Conservation (phyloP, 805 yeast species). For the Priceomyces fermenticarens region DNA sequence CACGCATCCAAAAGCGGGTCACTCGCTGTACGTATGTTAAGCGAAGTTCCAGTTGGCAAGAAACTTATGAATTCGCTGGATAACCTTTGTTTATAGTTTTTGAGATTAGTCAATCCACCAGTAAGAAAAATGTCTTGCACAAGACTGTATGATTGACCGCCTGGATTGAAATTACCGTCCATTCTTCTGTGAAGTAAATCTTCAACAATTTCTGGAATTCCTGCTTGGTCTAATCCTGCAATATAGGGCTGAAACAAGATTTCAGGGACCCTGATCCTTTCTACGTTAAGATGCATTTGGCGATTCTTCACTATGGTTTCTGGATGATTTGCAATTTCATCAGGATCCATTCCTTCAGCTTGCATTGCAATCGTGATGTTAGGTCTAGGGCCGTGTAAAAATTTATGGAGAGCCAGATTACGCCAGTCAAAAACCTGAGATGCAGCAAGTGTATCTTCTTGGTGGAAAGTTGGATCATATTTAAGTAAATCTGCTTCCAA, state of each 20-base stretch:
- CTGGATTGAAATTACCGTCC: conserved; percentile 50
- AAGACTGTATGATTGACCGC: conserved; percentile 51
- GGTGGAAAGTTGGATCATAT: conserved; percentile 79
- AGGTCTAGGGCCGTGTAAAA: conserved; percentile 86
- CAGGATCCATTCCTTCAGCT: conserved; percentile 39
- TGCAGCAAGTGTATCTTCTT: conserved; percentile 77
- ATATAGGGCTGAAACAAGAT: conserved; percentile 88
- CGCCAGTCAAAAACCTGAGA: conserved; percentile 78
- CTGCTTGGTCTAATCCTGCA: conserved; percentile 95
- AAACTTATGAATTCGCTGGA: conserved; percentile 63
- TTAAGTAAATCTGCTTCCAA: conserved; percentile 76
- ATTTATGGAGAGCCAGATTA: conserved; percentile 73
- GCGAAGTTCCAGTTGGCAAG: conserved; percentile 64
- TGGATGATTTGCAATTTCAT: conserved; percentile 42
- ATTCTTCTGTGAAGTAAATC: conserved; percentile 61
- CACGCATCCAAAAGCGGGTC: conserved; percentile 82
- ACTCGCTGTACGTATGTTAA: conserved; percentile 59
- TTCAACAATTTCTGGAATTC: conserved; percentile 74
- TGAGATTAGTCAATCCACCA: conserved; percentile 76
- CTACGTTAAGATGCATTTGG: conserved; percentile 87
- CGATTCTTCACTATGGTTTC: conserved; percentile 83
- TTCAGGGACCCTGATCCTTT: conserved; percentile 90
- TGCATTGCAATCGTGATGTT: conserved; percentile 57
- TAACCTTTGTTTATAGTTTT: conserved; percentile 68
- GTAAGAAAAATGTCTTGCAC: conserved; percentile 73